Evolutionary conservation across 2,329 filamentous ascomycete species (phyloP).

Genomic region (Fusarium concolor): DNA sequence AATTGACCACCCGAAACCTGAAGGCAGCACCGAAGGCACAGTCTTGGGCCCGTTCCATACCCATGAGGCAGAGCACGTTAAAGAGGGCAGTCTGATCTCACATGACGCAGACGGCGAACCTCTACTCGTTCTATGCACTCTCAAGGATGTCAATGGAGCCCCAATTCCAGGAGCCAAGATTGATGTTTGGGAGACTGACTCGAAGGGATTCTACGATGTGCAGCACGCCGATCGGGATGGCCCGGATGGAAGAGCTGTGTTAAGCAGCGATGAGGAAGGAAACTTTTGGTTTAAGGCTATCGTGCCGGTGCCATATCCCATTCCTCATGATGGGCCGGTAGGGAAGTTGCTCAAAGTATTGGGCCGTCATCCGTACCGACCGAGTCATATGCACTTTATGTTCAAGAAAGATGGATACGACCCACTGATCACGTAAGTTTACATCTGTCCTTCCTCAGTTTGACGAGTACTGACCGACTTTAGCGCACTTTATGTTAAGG

Average conservation of each 20-base stretch:
- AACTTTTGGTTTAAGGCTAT: conserved; percentile 84
- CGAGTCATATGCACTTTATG: conserved; percentile 89
- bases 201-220: conserved; percentile 79
- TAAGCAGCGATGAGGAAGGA: conserved; percentile 46
- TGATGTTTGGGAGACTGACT: conserved; percentile 85
- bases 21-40: conserved; percentile 75
- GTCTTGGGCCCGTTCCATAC: conserved; percentile 87
- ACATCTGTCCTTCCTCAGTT: accelerated
- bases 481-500: conserved; percentile 22
- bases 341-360: conserved; percentile 75
- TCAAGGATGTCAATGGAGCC: conserved; percentile 70
- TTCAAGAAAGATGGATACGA: conserved; percentile 63
- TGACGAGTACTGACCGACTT: neutral
- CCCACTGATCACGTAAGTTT: conserved; percentile 27
- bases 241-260: conserved; percentile 48
- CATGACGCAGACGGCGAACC: conserved; percentile 74
- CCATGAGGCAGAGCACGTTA: conserved; percentile 69
- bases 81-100: conserved; percentile 68
- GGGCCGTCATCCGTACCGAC: conserved; percentile 80
- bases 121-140: conserved; percentile 73
- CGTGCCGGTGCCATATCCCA: conserved; percentile 85
- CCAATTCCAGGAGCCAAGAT: conserved; percentile 73
- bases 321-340: conserved; percentile 86
- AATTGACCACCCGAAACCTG: conserved; percentile 81
- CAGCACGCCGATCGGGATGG: conserved; percentile 70